These are phyloP conservation scores for Colletotrichum tropicicola DNA, from an alignment of 2,329 filamentous ascomycete genomes.

Conservation along the genomic window DNA sequence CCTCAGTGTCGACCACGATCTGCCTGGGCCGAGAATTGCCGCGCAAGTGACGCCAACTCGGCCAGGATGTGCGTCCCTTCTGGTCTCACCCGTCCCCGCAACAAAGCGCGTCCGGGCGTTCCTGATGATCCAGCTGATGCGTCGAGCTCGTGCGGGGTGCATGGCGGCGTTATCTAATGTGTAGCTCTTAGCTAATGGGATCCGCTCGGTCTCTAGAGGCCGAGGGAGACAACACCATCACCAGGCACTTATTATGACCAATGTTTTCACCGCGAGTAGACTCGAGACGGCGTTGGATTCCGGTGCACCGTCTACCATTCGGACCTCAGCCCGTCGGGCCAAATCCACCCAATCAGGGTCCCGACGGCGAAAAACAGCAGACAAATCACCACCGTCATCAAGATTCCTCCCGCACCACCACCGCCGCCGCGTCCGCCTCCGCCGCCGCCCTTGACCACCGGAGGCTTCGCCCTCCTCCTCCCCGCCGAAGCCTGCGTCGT, in stretches of 20 bases:
- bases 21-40: too few species aligned
- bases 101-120: constrained; percentile 19
- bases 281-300: too few species aligned
- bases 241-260: too few species aligned
- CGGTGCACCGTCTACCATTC: background rate
- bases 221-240: too few species aligned
- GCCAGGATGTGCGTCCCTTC: too few species aligned
- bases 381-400: background rate
- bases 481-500: background rate
- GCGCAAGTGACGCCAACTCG: too few species aligned
- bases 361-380: constrained; percentile 7
- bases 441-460: background rate
- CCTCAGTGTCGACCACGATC: too few species aligned
- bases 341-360: constrained; percentile 20
- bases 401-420: background rate
- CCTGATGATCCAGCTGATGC: constrained; percentile 15
- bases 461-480: background rate
- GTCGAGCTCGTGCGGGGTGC: constrained; percentile 27
- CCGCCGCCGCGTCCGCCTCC: background rate
- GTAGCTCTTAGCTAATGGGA: constrained; percentile 24
- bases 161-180: background rate
- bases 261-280: too few species aligned
- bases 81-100: constrained; percentile 12
- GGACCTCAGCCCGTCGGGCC: constrained; percentile 12
- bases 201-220: constrained; percentile 1